Evolutionary conservation across 306 rosid genomes (phyloP).

Genomic region (Sicyos edulis): DNA sequence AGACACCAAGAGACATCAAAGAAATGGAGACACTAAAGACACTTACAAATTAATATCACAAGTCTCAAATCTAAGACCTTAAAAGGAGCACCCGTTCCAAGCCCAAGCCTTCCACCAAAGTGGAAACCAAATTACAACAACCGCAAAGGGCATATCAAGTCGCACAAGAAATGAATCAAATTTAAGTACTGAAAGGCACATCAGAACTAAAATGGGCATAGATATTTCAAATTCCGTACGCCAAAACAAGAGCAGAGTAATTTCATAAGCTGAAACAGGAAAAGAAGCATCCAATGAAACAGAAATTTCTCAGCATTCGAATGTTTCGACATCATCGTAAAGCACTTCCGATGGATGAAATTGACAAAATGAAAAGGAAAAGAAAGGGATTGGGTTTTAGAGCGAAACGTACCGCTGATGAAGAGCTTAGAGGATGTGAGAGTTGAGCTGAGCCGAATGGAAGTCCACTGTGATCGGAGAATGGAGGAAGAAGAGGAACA

Average conservation of each 20-base stretch:
- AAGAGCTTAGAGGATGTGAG: conserved; percentile 76
- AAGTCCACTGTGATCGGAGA: conserved; percentile 31
- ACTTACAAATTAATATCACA: too few relatives aligned
- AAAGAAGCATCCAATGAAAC: not conserved
- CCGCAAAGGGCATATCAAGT: not conserved
- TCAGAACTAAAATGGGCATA: not conserved
- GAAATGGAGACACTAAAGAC: too few relatives aligned
- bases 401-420: conserved; percentile 47
- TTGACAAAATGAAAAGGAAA: too few relatives aligned
- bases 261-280: not conserved
- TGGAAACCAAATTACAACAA: not conserved
- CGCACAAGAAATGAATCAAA: conserved; percentile 1
- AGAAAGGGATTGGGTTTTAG: too few relatives aligned
- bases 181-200: not conserved
- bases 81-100: too few relatives aligned
- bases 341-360: too few relatives aligned
- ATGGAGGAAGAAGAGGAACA: conserved; percentile 29
- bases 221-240: not conserved
- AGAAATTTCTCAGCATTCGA: not conserved
- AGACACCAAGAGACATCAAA: too few relatives aligned
- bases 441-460: conserved; percentile 57
- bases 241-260: not conserved
- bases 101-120: too few relatives aligned
- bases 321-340: too few relatives aligned
- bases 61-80: too few relatives aligned